Percentiles rank a stretch among this genome's conserved stretches.
phyloP scores from a whole-genome alignment of 495 filamentous ascomycete species.

The Tuber umbilicatum region DNA sequence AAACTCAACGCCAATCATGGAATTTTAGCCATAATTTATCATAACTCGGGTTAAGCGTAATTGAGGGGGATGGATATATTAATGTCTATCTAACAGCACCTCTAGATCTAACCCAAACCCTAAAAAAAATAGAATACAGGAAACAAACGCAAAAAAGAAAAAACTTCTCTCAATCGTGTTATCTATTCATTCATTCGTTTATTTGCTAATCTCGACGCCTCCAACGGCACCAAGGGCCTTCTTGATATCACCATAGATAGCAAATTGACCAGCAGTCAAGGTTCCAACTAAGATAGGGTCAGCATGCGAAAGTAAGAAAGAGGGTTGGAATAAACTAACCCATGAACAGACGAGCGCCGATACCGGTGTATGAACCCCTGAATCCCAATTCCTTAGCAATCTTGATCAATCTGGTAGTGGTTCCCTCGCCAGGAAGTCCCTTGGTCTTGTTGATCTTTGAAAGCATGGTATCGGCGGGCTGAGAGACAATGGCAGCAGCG shows the following conservation, averaged over 20 bases:
- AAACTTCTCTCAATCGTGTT: constrained; percentile 15
- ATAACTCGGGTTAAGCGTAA: neutral
- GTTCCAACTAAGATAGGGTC: constrained; percentile 54
- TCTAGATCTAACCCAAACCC: constrained; percentile 34
- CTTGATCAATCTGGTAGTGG: constrained; percentile 83
- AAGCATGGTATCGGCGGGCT: constrained; percentile 98
- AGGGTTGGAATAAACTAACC: constrained; percentile 17
- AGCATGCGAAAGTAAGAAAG: neutral
- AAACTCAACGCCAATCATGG: neutral
- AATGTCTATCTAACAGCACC: constrained; percentile 32
- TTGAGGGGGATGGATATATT: constrained; percentile 23
- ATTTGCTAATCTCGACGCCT: constrained; percentile 41
- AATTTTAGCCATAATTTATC: neutral
- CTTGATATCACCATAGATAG: constrained; percentile 83
- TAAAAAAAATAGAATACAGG: constrained; percentile 24
- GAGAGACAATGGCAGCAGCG: constrained; percentile 90
- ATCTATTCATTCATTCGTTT: constrained; percentile 10
- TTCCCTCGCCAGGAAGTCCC: constrained; percentile 91
- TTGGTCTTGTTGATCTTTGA: constrained; percentile 99
- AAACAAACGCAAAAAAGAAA: constrained; percentile 10
- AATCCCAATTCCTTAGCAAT: constrained; percentile 92
- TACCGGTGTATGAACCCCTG: constrained; percentile 79
- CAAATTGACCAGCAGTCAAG: constrained; percentile 88
- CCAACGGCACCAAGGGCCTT: constrained; percentile 50
- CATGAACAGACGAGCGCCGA: constrained; percentile 89